phyloP scores from a whole-genome alignment of 495 filamentous ascomycete species.

The Symbiotaphrina buchneri region DNA sequence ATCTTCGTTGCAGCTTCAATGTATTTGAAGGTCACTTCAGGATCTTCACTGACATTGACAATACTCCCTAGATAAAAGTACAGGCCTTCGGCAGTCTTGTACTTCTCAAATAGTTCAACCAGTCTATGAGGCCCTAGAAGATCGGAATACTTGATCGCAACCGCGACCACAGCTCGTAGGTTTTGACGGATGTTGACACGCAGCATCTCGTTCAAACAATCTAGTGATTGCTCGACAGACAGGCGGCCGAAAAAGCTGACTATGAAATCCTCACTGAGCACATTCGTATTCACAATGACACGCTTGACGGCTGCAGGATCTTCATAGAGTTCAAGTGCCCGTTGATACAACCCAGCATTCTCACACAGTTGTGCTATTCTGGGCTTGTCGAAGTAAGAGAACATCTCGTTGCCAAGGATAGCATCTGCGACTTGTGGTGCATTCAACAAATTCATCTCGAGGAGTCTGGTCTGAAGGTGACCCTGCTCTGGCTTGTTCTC shows the following conservation, averaged over 20 bases:
- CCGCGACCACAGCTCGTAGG: constrained; percentile 77
- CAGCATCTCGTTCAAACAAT: constrained; percentile 92
- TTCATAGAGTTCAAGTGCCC: constrained; percentile 84
- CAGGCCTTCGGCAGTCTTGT: constrained; percentile 86
- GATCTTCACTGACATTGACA: constrained; percentile 88
- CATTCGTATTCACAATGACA: constrained; percentile 57
- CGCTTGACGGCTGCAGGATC: constrained; percentile 81
- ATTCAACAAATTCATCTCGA: constrained; percentile 96
- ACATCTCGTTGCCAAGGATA: constrained; percentile 93
- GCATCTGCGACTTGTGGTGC: constrained; percentile 95
- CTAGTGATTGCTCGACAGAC: constrained; percentile 82
- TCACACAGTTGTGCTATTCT: constrained; percentile 81
- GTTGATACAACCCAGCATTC: constrained; percentile 64
- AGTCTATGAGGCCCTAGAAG: constrained; percentile 74
- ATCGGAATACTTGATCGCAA: constrained; percentile 95
- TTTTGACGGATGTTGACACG: constrained; percentile 91
- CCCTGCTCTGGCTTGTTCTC: constrained; percentile 88
- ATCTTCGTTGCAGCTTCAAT: constrained; percentile 90
- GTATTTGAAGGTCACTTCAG: constrained; percentile 97
- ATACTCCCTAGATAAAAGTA: constrained; percentile 97
- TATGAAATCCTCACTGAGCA: constrained; percentile 73
- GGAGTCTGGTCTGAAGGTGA: constrained; percentile 72
- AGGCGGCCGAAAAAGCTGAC: constrained; percentile 81
- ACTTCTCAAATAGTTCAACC: constrained; percentile 90
- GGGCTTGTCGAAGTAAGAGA: constrained; percentile 80